A percentile compares a stretch with the other conserved stretches of the same genome.
Evolutionary conservation across 2,329 filamentous ascomycete species (phyloP).

Genomic region (Bimuria novae-zelandiae): DNA sequence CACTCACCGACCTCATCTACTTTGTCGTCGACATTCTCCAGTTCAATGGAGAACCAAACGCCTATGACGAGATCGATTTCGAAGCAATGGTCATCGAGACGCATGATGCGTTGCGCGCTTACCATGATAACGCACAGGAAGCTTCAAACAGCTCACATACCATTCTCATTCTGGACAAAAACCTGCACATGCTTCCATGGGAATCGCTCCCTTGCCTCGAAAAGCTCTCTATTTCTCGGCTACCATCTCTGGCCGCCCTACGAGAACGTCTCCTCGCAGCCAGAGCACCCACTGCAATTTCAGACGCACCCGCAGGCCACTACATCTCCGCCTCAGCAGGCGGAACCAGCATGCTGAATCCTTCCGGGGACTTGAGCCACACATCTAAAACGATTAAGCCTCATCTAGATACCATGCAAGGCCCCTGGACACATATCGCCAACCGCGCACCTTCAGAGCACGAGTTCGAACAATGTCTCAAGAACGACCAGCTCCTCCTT

Average conservation of each 20-base stretch:
- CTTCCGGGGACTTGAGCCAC: conserved; percentile 77
- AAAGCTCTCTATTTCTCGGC: conserved; percentile 77
- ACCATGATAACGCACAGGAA: conserved; percentile 61
- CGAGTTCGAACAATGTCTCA: conserved; percentile 73
- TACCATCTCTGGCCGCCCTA: conserved; percentile 84
- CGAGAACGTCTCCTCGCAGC: conserved; percentile 72
- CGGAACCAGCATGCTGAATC: conserved; percentile 86
- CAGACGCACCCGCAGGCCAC: conserved; percentile 35
- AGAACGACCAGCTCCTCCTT: conserved; percentile 72
- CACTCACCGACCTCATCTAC: conserved; percentile 89
- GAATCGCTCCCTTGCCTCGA: conserved; percentile 89
- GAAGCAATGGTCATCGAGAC: conserved; percentile 88
- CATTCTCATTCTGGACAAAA: conserved; percentile 88
- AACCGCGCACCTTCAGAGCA: conserved; percentile 72
- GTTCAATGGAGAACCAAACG: conserved; percentile 94
- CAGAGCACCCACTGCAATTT: conserved; percentile 29
- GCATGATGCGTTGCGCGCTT: conserved; percentile 79
- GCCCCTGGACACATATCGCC: conserved; percentile 70
- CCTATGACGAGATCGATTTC: conserved; percentile 97
- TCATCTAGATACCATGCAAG: conserved; percentile 58
- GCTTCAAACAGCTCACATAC: conserved; percentile 64
- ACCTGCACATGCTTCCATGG: conserved; percentile 91
- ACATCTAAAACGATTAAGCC: conserved; percentile 78
- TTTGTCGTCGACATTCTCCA: conserved; percentile 96
- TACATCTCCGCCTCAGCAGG: conserved; percentile 56